Evolutionary conservation across 2,329 filamentous ascomycete species (phyloP).

Genomic region (Colletotrichum camelliae): DNA sequence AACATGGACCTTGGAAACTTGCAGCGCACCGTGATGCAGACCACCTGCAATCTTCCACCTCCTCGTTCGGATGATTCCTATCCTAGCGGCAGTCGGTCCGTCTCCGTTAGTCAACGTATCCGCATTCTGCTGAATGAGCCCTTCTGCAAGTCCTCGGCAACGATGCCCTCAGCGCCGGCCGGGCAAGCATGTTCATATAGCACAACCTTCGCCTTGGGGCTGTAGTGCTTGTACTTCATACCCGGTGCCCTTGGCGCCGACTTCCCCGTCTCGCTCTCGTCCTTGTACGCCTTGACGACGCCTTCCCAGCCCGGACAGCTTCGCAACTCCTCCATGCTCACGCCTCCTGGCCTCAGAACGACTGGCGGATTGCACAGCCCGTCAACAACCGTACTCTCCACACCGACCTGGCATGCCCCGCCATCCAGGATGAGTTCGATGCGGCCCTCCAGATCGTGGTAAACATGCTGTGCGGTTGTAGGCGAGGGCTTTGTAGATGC

Average conservation of each 20-base stretch:
- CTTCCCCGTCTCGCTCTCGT: constrained; percentile 70
- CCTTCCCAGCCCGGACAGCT: constrained; percentile 80
- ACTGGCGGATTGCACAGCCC: constrained; percentile 82
- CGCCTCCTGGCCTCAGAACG: constrained; percentile 84
- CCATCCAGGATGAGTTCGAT: constrained; percentile 91
- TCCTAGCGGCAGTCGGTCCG: constrained; percentile 27
- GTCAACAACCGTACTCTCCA: constrained; percentile 97
- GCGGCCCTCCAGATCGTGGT: constrained; percentile 80
- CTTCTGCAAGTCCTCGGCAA: constrained; percentile 36
- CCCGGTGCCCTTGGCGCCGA: constrained; percentile 82
- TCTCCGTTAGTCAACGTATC: constrained; percentile 25
- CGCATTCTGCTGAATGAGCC: constrained; percentile 19
- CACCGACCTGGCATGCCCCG: constrained; percentile 83
- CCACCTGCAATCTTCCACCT: constrained; percentile 54
- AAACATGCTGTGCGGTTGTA: constrained; percentile 87
- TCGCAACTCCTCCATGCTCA: constrained; percentile 81
- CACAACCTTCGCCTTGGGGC: constrained; percentile 84
- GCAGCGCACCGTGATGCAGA: constrained; percentile 37
- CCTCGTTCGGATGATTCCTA: constrained; percentile 63
- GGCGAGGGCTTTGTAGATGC: constrained; percentile 92
- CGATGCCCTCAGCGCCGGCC: constrained; percentile 39
- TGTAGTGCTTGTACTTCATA: constrained; percentile 99
- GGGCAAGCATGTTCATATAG: constrained; percentile 70
- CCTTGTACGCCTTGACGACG: constrained; percentile 79
- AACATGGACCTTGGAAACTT: constrained; percentile 30